Conservation (phyloP, 495 filamentous ascomycete genomes). For the Chlorociboria aeruginascens region DNA sequence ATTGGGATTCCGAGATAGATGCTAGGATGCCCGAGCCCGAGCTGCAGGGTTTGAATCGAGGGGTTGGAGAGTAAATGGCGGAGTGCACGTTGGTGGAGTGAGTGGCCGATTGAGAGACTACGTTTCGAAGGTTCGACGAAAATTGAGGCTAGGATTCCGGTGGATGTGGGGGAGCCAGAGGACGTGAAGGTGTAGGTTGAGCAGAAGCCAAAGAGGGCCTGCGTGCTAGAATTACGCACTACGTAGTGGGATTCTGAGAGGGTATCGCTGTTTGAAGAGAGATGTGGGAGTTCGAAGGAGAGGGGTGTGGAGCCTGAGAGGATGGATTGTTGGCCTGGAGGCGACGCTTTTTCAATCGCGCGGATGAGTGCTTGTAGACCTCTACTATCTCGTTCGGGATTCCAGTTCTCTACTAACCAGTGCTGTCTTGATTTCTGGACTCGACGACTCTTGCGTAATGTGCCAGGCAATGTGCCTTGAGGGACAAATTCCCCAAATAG, state of each 20-base stretch:
- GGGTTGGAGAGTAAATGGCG: constrained; percentile 55
- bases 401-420: constrained; percentile 81
- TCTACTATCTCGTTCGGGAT: constrained; percentile 59
- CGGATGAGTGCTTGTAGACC: constrained; percentile 59
- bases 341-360: constrained; percentile 45
- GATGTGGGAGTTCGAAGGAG: constrained; percentile 48
- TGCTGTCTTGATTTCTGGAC: constrained; percentile 69
- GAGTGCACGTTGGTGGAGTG: constrained; percentile 71
- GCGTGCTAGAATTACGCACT: constrained; percentile 81
- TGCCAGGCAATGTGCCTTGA: constrained; percentile 64
- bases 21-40: constrained; percentile 65
- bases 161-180: constrained; percentile 47
- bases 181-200: constrained; percentile 69
- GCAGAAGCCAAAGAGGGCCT: constrained; percentile 79
- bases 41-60: constrained; percentile 55
- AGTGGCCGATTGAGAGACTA: constrained; percentile 77
- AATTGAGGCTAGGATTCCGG: constrained; percentile 68
- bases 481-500: constrained; percentile 68
- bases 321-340: constrained; percentile 42
- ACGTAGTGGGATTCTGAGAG: constrained; percentile 79
- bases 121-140: constrained; percentile 75
- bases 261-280: constrained; percentile 5
- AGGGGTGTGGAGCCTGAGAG: constrained; percentile 57
- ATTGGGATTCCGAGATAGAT: constrained; percentile 66
- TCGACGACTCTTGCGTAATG: constrained; percentile 71